Evolutionary conservation across 495 filamentous ascomycete species (phyloP), one percentile per base, ranked within the genome.

Genomic region (Annulohypoxylon stygium): DNA sequence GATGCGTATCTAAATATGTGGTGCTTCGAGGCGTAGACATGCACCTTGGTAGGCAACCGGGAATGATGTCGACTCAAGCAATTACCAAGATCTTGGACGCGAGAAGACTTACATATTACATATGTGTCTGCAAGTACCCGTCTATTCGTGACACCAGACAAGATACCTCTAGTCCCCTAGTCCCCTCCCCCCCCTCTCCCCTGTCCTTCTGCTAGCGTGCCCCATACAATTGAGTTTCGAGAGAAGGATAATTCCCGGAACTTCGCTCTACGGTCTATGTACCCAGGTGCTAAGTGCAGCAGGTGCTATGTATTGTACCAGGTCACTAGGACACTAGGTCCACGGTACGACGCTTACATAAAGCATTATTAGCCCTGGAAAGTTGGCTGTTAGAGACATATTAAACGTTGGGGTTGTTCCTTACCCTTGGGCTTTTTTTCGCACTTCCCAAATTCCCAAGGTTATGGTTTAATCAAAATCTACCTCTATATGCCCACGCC

Each of bases 21-120:
- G 10, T 16, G 30, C 36, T 23, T 39, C 23, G 34, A 43, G 8
- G 18, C 37, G 18, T 43, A 34, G 33, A 26, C 10, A 4, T 30
- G 36, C 11, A 26, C 16, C 11, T 54, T 33, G 8, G n/a, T 10
- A 20, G 11, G 30, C 4, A 57, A 16, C 18, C 26, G 43, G 26
- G 55, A 20, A 39, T 55, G 62, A 48, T 61, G 62, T 67, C 39
- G 36, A 67, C 48, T 67, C 62, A 62, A 66, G 62, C 57, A 67
- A 71, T 66, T 66, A 64, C 69, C 62, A 71, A 67, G 57, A 41
- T 33, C 57, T 71, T 45, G 69, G 63, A 65, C 51, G 37, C 33
- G 39, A 33, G 18, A 47, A 18, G 2, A 58, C n/a, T 16, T 55
- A 58, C 39, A 23, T 43, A 4, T 30, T 30, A 30, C 26, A 43